Percentiles rank a stretch among this genome's conserved stretches.
Evolutionary conservation across 495 filamentous ascomycete species (phyloP).

Genomic region (Cryomyces minteri): DNA sequence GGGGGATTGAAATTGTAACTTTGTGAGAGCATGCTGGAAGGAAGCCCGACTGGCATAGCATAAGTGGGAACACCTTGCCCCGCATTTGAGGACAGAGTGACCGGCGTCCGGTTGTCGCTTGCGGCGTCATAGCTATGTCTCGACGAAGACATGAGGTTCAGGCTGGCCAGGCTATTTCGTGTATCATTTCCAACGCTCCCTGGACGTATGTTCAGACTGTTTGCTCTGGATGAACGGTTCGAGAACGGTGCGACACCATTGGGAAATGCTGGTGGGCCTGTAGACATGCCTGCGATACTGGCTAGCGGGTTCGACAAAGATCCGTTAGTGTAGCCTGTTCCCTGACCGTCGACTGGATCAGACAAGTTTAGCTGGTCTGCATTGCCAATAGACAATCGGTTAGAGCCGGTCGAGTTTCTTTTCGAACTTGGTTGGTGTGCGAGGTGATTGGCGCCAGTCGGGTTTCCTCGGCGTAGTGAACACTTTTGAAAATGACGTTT

Average conservation of each 20-base stretch:
- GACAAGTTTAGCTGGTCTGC: not conserved
- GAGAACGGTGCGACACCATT: no score
- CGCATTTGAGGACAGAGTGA: no score
- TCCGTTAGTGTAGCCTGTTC: not conserved
- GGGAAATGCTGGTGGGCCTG: not conserved
- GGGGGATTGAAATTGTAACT: not conserved
- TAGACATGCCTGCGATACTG: not conserved
- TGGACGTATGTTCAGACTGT: no score
- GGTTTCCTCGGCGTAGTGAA: constrained; percentile 85
- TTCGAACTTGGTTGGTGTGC: constrained; percentile 31
- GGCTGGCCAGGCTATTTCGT: no score
- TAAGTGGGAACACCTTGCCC: no score
- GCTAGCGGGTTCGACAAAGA: not conserved
- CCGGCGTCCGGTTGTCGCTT: no score
- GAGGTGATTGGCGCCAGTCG: constrained; percentile 78
- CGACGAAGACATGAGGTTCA: no score
- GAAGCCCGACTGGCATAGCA: not conserved
- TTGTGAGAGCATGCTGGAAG: not conserved
- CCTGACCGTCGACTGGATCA: not conserved
- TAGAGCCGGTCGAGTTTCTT: constrained; percentile 3
- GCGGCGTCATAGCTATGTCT: no score
- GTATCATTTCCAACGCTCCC: no score
- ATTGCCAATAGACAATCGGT: constrained; percentile 5
- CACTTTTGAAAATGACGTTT: constrained; percentile 99
- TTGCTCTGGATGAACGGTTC: no score